Conservation (phyloP, 345 rosid genomes). For the Jatropha curcas region DNA sequence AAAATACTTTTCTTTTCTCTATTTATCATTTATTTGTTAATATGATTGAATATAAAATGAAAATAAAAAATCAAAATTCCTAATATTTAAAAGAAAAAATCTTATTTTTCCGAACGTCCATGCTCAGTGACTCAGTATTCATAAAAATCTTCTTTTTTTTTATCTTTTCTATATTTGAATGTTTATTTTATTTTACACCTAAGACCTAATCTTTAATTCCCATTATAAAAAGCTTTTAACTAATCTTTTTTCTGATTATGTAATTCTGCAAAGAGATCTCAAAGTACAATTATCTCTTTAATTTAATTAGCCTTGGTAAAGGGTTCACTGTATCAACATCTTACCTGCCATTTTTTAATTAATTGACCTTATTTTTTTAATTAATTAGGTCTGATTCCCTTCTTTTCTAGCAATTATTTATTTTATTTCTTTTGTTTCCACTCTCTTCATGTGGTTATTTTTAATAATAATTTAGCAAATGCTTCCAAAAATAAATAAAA, state of each 20-base stretch:
- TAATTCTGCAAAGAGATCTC: slow-evolving; percentile 20
- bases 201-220: not conserved
- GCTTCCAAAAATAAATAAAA: not conserved
- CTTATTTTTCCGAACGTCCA: no score
- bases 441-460: not conserved
- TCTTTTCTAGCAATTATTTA: not conserved
- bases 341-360: not conserved
- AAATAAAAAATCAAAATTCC: no score
- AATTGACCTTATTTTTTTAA: not conserved
- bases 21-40: no score
- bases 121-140: no score
- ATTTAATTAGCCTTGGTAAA: slow-evolving; percentile 13
- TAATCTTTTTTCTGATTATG: not conserved
- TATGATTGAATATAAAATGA: no score
- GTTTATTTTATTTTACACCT: no score
- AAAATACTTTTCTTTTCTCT: no score
- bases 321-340: slow-evolving; percentile 25
- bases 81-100: no score
- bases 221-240: not conserved
- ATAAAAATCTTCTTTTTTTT: no score
- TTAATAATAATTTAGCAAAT: not conserved
- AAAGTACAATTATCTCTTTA: slow-evolving; percentile 26
- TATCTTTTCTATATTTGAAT: no score
- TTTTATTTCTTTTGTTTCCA: not conserved
- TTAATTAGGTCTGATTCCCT: slow-evolving; percentile 8